Base-by-base conservation (phyloP, 441 rosid genomes). In the Gossypium gossypioides region DNA sequence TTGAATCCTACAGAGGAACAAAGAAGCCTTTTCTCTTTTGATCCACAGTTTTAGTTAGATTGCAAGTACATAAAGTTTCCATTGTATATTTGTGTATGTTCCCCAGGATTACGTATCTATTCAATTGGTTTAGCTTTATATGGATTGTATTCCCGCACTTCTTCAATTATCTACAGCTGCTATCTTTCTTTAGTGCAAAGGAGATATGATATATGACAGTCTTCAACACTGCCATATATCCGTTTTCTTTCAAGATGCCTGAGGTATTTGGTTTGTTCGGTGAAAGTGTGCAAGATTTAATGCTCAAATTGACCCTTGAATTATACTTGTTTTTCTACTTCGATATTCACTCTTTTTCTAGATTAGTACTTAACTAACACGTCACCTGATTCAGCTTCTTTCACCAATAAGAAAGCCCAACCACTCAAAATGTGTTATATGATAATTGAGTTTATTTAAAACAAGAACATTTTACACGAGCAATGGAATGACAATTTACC, bases 1-100 rank as follows among this genome's bases (percentile, higher is more conserved):
- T 73, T 79, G 83, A 87, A 93, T 79, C 97, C 97, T 44, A 88
- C 98, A 4, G 91, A 89, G 21, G 93, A 89, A 75, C 98, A 93
- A 75, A 85, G 88, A 81, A 80, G 77, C 46, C 97, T 91, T 56
- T 89, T 93, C 78, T 81, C 91, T 5, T 86, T 76, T 29, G 80
- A 86, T 69, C 77, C 85, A 37, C 80, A 55, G n/a, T 56, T 69
- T 50, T 75, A 64, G 65, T 25, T 68, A 44, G 48, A 57, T 13
- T 32, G 84, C 76, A 78, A 67, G 81, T 62, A 19, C 72, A 34
- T 57, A 2, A 7, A 22, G 2, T 42, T 24, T 15, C n/a, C 24
- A 62, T 18, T 22, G 19, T 46, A 3, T 21, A 0, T 9, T 5
- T 3, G 2, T 1, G 1, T 8, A 22, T 56, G 12, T 22, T 12